A percentile compares a stretch with the other conserved stretches of the same genome.
These are phyloP conservation scores for Nicotiana tabacum DNA, from an alignment of 257 asterid genomes.

Conservation along the genomic window DNA sequence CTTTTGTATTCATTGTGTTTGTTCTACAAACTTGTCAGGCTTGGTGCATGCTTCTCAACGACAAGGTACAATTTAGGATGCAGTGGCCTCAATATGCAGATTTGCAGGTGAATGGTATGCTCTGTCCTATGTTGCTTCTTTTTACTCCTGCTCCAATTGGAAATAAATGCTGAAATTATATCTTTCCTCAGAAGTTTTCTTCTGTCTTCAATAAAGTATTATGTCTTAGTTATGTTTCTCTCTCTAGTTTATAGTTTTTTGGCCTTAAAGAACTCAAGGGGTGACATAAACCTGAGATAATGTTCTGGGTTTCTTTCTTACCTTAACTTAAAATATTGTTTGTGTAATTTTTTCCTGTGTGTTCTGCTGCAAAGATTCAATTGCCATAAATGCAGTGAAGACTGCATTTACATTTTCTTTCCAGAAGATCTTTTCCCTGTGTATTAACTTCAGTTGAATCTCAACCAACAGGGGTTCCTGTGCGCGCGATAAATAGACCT, in stretches of 20 bases:
- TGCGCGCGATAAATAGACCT: conserved; percentile 88
- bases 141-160: neutral
- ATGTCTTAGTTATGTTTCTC: neutral
- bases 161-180: neutral
- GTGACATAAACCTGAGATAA: neutral
- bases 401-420: neutral
- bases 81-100: conserved; percentile 97
- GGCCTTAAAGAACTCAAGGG: neutral
- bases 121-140: conserved; percentile 2
- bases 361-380: neutral
- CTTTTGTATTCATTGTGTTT: conserved; percentile 10
- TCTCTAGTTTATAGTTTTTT: neutral
- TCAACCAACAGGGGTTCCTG: conserved; percentile 60
- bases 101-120: conserved; percentile 87
- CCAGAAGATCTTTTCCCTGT: neutral
- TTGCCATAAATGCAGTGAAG: neutral
- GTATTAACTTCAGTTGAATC: conserved; percentile 15
- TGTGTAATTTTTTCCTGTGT: neutral
- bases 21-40: conserved; percentile 42
- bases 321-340: neutral
- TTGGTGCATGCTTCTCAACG: conserved; percentile 95
- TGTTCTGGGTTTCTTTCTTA: neutral
- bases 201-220: neutral
- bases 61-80: conserved; percentile 90
- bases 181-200: neutral